Evolutionary conservation across 148 eudicot species (phyloP), one percentile per base, ranked within the genome.

Genomic region (Rhododendron kiyosumense): DNA sequence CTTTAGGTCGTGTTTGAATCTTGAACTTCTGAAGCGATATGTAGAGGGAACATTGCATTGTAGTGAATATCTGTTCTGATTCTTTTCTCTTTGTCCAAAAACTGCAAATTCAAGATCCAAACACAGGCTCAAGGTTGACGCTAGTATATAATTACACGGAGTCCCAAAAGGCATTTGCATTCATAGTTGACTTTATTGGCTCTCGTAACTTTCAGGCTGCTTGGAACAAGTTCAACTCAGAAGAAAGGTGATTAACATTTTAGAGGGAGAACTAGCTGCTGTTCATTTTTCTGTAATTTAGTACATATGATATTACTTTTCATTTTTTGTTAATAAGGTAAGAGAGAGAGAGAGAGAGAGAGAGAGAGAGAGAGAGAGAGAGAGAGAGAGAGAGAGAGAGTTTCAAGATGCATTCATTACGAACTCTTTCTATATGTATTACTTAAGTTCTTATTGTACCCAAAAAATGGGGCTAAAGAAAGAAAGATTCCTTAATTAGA

Each of bases 141-240:
- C 32, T n/a, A 9, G 71, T 18, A 17, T 75, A 34, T 18, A 32
- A 7, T 32, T 74, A 34, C 10, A 22, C 45, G 6, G 10, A 74
- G 45, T 7, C 4, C 43, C 81, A 22, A 77, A 17, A 24, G 7
- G 45, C 32, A 20, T 78, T 78, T 22, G 49, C 52, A 22, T 8
- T 11, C 15, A 22, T 10, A 78, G 9, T 38, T 9, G 49, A 79
- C 20, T 48, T n/a, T 26, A 6, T 34, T 57, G 7, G 52, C 28
- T n/a, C 24, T 51, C 83, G 26, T 14, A 9, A 81, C 83, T 45
- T 86, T 88, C 95, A 96, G 99, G 99, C 96, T 5, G 99, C 96
- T 87, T 96, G 98, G 98, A 89, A 91, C 92, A 94, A 63, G 88
- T 92, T 94, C 88, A 92, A 91, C 86, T 94, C 94, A 4, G 96